Evolutionary conservation across 345 rosid genomes (phyloP).

Genomic region (Brassica cretica): DNA sequence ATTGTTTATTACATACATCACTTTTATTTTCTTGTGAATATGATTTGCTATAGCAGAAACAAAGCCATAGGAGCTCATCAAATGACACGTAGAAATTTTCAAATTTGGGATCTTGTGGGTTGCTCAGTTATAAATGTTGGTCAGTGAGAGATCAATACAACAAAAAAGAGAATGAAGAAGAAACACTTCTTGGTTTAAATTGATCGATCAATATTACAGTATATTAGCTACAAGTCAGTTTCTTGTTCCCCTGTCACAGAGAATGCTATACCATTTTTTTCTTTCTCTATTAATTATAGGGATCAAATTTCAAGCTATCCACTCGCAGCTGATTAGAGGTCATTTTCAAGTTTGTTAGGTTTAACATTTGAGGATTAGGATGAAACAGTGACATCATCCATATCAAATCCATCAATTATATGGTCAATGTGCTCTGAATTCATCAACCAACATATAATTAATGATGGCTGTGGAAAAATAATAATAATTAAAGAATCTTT

Average conservation of each 20-base stretch:
- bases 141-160: not conserved
- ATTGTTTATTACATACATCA: not conserved
- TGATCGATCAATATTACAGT: not conserved
- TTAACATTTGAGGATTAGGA: not conserved
- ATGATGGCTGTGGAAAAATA: not conserved
- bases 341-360: conserved; percentile 7
- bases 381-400: conserved; percentile 19
- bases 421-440: not conserved
- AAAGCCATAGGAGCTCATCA: conserved; percentile 2
- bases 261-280: not conserved
- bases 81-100: not conserved
- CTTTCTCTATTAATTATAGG: not conserved
- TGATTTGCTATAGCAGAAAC: not conserved
- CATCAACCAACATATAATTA: conserved; percentile 29
- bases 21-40: not conserved
- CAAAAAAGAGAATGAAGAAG: not conserved
- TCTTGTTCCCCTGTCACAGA: not conserved
- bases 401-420: conserved; percentile 25
- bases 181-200: not conserved
- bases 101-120: not conserved
- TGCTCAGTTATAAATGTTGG: not conserved
- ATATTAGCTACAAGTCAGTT: not conserved
- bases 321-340: not conserved
- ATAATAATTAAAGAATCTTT: conserved; percentile 3
- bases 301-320: not conserved